phyloP scores from a whole-genome alignment of 306 rosid genomes.

The Vigna unguiculata region DNA sequence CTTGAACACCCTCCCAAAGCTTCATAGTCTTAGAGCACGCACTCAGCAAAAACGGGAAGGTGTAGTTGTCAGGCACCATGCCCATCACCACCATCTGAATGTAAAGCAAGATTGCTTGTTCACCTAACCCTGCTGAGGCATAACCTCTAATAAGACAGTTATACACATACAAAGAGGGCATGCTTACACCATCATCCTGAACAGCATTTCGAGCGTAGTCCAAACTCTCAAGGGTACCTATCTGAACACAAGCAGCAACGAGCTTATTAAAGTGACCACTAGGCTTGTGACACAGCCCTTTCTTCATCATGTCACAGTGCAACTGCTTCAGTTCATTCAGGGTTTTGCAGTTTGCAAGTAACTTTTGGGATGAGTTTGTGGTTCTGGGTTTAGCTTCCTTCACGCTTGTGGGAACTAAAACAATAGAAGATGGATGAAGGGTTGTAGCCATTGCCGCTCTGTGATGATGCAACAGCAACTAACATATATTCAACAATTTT shows the following conservation, averaged over 20 bases:
- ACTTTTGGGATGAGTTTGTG: constrained; percentile 39
- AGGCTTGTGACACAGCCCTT: constrained; percentile 52
- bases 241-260: constrained; percentile 52
- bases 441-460: constrained; percentile 51
- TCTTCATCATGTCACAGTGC: constrained; percentile 66
- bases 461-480: too few relatives aligned
- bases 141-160: constrained; percentile 73
- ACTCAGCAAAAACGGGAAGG: constrained; percentile 71
- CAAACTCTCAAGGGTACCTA: constrained; percentile 69
- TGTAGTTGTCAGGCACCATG: constrained; percentile 71
- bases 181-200: constrained; percentile 36
- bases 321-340: constrained; percentile 62
- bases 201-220: constrained; percentile 58
- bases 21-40: constrained; percentile 67
- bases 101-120: constrained; percentile 59
- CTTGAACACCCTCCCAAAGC: constrained; percentile 63
- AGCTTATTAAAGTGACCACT: constrained; percentile 52
- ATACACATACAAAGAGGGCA: constrained; percentile 52
- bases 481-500: too few relatives aligned
- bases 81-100: constrained; percentile 59
- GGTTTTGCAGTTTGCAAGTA: constrained; percentile 59
- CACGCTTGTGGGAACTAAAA: constrained; percentile 42
- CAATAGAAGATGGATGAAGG: constrained; percentile 43
- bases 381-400: constrained; percentile 45
- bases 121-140: constrained; percentile 62